Evolutionary conservation across 2,329 filamentous ascomycete genomes (phyloP), one percentile per base, ranked within the genome.

Genomic region (Ascosphaera apis): DNA sequence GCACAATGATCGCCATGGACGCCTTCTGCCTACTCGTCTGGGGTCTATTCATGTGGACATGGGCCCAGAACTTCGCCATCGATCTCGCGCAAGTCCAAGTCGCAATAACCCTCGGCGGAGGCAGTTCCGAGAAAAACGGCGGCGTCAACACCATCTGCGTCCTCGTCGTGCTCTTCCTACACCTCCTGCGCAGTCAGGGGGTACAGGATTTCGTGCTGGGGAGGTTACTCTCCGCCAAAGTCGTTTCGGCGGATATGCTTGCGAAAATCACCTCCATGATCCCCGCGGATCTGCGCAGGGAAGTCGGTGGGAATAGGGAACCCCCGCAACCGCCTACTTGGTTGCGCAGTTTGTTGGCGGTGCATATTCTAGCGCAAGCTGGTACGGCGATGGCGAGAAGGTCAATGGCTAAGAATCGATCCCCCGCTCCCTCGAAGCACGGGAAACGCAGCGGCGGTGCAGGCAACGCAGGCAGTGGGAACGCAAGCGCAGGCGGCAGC

Each of bases 41-140:
- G 80, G 55, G 54, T 27, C 63, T 91, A 33, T 79, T 88, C 45
- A 66, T 91, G 41, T 91, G 79, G 79, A 73, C 74, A 21, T 81
- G 82, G 39, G 69, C 86, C 42, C 84, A 92, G 52, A 80, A 81
- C 50, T 76, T 91, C 49, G 76, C 86, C 39, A 65, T 93, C 45
- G 84, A 93, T 52, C 67, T 92, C 36, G 82, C 84, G 40, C 86
- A 93, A 55, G 80, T 86, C 39, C 82, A 92, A 50, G 91, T 93
- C 49, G 84, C 84, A 39, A 72, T 92, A 39, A 91, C 83, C 0
- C 62, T 93, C 8, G 84, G 84, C 42, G 84, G 83, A 40, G 82
- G 82, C 40, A 76, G 57, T 37, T 56, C 56, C 9, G 58, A 57
- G 7, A 61, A 61, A 45, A 61, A 57, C 36, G 54, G 56, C 36